Percentiles rank a stretch among this genome's conserved stretches.
phyloP scores from a whole-genome alignment of 441 rosid genomes.

The Arabidopsis hybrid region DNA sequence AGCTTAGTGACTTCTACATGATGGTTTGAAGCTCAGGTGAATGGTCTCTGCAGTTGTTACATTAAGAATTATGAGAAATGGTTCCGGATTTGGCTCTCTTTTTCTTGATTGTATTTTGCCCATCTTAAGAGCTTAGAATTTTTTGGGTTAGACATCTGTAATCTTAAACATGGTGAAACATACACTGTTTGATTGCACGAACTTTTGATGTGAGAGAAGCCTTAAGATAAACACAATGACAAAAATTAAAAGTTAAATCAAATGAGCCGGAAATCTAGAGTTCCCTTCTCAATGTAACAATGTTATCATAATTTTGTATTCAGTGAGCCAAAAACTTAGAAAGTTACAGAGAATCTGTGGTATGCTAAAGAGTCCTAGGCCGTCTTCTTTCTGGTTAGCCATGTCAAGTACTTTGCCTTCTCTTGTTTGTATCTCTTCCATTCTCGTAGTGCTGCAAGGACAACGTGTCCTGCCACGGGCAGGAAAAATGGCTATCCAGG shows the following conservation, averaged over 20 bases:
- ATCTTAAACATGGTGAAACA: slow-evolving; percentile 31
- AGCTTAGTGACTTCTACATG: slow-evolving; percentile 23
- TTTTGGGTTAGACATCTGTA: slow-evolving; percentile 42
- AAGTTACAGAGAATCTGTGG: slow-evolving; percentile 22
- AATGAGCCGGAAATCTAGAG: not conserved
- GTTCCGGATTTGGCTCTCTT: slow-evolving; percentile 40
- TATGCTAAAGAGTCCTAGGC: slow-evolving; percentile 34
- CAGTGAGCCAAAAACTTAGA: slow-evolving; percentile 10
- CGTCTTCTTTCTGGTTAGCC: slow-evolving; percentile 61
- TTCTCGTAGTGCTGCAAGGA: slow-evolving; percentile 83
- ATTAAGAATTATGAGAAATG: slow-evolving; percentile 37
- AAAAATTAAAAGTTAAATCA: not conserved
- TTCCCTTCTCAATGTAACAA: not conserved
- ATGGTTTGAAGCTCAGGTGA: slow-evolving; percentile 23
- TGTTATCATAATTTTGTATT: not conserved
- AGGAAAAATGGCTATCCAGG: slow-evolving; percentile 85
- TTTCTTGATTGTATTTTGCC: slow-evolving; percentile 31
- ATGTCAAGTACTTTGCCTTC: slow-evolving; percentile 71
- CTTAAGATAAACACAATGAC: slow-evolving; percentile 7
- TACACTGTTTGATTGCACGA: slow-evolving; percentile 26
- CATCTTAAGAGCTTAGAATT: slow-evolving; percentile 34
- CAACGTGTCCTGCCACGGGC: slow-evolving; percentile 76
- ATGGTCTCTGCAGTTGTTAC: slow-evolving; percentile 29
- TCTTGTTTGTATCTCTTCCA: slow-evolving; percentile 81
- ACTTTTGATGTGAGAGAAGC: slow-evolving; percentile 27